Conservation (phyloP, 345 rosid species). For the Hypericum androsaemum region DNA sequence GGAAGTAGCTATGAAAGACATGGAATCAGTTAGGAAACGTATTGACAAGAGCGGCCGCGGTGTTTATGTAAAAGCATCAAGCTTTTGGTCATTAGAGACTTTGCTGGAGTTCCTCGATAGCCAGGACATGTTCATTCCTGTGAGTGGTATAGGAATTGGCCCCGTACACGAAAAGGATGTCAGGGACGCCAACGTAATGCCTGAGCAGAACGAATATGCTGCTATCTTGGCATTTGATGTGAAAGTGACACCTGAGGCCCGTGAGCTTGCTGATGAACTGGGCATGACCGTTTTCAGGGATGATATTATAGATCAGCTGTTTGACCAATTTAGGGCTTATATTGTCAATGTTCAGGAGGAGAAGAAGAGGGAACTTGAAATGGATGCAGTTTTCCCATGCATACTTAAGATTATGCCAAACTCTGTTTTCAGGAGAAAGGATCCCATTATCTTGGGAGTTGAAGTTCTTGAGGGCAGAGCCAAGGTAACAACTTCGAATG, state of each 20-base stretch:
- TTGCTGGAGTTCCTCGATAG: constrained; percentile 82
- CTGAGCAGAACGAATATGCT: constrained; percentile 82
- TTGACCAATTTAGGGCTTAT: constrained; percentile 83
- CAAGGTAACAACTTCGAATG: no score
- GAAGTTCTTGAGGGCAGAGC: constrained; percentile 62
- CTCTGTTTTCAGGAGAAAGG: constrained; percentile 75
- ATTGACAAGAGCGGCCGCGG: constrained; percentile 89
- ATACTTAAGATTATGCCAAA: constrained; percentile 66
- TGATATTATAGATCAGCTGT: constrained; percentile 89
- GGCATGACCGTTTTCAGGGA: constrained; percentile 89
- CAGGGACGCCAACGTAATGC: constrained; percentile 91
- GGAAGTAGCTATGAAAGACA: constrained; percentile 75
- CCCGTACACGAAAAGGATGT: constrained; percentile 90
- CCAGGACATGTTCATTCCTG: constrained; percentile 80
- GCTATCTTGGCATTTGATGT: no score
- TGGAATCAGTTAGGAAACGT: no score
- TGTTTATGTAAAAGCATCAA: constrained; percentile 94
- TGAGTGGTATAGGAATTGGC: constrained; percentile 82
- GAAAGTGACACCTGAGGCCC: constrained; percentile 82
- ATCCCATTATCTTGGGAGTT: constrained; percentile 90
- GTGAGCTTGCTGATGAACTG: constrained; percentile 72
- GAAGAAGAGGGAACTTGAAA: constrained; percentile 85
- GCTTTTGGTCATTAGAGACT: constrained; percentile 90
- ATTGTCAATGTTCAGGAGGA: constrained; percentile 75
- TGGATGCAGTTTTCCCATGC: constrained; percentile 92